Percentiles rank a stretch among this genome's conserved stretches.
Conservation (phyloP, 495 filamentous ascomycete species). For the Daldinia grandis region DNA sequence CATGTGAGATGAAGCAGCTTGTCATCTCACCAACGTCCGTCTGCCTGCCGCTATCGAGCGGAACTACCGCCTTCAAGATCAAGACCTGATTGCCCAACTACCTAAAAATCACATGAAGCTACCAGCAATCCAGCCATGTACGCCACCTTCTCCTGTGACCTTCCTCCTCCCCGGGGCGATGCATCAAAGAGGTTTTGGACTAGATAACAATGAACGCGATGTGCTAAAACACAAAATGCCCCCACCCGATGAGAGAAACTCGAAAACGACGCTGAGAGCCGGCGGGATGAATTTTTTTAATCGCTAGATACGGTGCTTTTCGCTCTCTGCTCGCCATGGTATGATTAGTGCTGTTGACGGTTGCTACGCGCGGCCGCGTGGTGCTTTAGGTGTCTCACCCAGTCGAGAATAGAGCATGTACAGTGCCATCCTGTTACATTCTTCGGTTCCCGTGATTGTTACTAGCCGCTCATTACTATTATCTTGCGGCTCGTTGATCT, state of each 20-base stretch:
- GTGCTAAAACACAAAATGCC: slow-evolving; percentile 11
- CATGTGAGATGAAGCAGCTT: neutral
- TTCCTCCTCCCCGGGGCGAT: slow-evolving; percentile 8
- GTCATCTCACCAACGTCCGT: neutral
- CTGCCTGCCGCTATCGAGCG: neutral
- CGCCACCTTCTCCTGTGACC: slow-evolving; percentile 32
- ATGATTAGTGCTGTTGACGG: slow-evolving; percentile 24
- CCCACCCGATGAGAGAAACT: neutral
- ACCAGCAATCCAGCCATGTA: slow-evolving; percentile 16
- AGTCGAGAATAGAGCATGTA: slow-evolving; percentile 99
- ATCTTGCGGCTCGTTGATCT: slow-evolving; percentile 99
- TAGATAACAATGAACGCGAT: slow-evolving; percentile 25
- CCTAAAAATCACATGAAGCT: slow-evolving; percentile 13
- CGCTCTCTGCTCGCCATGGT: slow-evolving; percentile 49
- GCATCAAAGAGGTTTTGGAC: slow-evolving; percentile 15
- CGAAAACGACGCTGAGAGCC: neutral
- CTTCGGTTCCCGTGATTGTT: slow-evolving; percentile 95
- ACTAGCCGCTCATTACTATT: slow-evolving; percentile 98
- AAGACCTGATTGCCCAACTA: slow-evolving; percentile 3
- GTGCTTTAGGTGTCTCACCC: slow-evolving; percentile 68
- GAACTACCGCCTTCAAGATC: neutral
- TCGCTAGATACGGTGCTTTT: slow-evolving; percentile 55
- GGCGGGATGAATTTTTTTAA: slow-evolving; percentile 1
- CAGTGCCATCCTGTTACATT: slow-evolving; percentile 98
- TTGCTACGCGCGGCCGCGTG: slow-evolving; percentile 21